phyloP scores from a whole-genome alignment of 345 rosid genomes.

The Pseudoturritis turrita region DNA sequence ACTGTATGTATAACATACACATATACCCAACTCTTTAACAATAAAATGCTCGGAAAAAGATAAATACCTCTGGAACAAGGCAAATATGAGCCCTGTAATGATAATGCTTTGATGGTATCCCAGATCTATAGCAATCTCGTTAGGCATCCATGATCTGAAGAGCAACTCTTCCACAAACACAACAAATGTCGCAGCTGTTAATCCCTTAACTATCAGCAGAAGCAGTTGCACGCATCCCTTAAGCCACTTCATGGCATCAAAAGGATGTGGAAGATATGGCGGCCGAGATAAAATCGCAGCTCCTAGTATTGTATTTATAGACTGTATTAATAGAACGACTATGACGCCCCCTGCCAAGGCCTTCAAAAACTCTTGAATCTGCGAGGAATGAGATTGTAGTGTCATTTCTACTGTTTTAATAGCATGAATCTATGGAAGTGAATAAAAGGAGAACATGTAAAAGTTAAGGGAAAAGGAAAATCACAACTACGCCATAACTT shows the following conservation, averaged over 20 bases:
- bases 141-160: conserved; percentile 84
- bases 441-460: background rate
- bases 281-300: conserved; percentile 63
- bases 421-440: background rate
- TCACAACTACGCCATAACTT: background rate
- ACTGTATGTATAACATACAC: background rate
- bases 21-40: background rate
- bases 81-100: conserved; percentile 67
- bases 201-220: conserved; percentile 48
- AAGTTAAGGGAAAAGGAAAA: background rate
- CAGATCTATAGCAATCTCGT: conserved; percentile 71
- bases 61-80: conserved; percentile 80
- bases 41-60: background rate
- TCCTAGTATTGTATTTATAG: conserved; percentile 55
- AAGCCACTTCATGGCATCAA: conserved; percentile 40
- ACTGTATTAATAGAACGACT: conserved; percentile 62
- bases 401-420: conserved; percentile 7
- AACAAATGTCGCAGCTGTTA: conserved; percentile 54
- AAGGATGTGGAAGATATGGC: conserved; percentile 44
- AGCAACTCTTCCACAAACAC: conserved; percentile 82
- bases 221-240: conserved; percentile 42
- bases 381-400: conserved; percentile 31
- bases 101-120: conserved; percentile 73
- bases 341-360: conserved; percentile 63
- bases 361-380: conserved; percentile 51